Conservation (phyloP, 1,284 basidiomycete genomes). For the Puccinia hordei region DNA sequence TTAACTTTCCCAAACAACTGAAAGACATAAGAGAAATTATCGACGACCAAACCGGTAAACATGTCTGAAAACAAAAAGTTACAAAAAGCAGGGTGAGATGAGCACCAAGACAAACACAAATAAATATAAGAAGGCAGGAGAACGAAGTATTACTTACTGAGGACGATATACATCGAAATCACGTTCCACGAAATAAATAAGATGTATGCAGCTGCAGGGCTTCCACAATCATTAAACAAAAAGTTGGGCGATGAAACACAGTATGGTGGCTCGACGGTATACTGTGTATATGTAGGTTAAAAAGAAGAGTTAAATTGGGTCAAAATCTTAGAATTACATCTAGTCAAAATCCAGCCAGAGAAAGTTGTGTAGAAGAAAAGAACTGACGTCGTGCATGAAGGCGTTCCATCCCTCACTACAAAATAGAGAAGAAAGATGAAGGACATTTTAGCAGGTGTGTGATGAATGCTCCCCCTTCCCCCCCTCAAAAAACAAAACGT, state of each 20-base stretch:
- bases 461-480: no score
- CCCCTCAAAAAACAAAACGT: no score
- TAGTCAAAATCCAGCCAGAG: neutral
- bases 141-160: slow-evolving; percentile 25
- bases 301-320: neutral
- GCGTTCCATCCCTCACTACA: slow-evolving; percentile 84
- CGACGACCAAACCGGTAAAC: slow-evolving; percentile 78
- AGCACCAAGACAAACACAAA: no score
- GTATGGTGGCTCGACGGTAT: slow-evolving; percentile 70
- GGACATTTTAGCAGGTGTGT: neutral
- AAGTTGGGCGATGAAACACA: slow-evolving; percentile 71
- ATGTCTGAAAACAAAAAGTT: slow-evolving; percentile 47
- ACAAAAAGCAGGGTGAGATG: neutral
- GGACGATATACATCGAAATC: slow-evolving; percentile 71
- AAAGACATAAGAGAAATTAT: slow-evolving; percentile 95
- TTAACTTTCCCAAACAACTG: slow-evolving; percentile 73
- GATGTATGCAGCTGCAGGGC: slow-evolving; percentile 76
- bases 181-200: slow-evolving; percentile 97
- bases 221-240: slow-evolving; percentile 84
- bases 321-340: no score
- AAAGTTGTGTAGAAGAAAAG: neutral
- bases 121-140: no score
- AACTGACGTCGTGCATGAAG: slow-evolving; percentile 82
- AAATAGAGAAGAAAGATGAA: neutral
- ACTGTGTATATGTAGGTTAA: slow-evolving; percentile 43